Percentiles rank a stretch among this genome's conserved stretches.
Evolutionary conservation across 2,329 filamentous ascomycete species (phyloP).

Genomic region (Fusarium azukiicola): DNA sequence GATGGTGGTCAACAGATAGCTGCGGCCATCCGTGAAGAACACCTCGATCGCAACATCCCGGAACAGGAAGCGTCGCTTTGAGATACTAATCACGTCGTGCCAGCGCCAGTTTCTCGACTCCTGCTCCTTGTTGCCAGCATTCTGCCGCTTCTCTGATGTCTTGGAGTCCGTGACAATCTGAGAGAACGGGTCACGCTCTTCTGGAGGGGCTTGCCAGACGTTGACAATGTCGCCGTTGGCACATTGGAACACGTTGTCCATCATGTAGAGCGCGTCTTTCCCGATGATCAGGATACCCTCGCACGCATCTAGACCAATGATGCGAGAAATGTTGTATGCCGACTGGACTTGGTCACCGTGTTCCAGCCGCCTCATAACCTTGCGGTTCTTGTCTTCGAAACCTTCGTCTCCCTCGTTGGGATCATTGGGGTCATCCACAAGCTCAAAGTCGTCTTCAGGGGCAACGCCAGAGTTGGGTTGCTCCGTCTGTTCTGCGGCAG

Average conservation of each 20-base stretch:
- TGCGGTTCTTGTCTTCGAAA: conserved; percentile 98
- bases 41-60: conserved; percentile 98
- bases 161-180: conserved; percentile 91
- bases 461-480: conserved; percentile 51
- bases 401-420: conserved; percentile 86
- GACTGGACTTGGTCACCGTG: conserved; percentile 95
- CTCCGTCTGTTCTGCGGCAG: conserved; percentile 41
- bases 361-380: conserved; percentile 96
- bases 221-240: conserved; percentile 98
- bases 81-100: conserved; percentile 96
- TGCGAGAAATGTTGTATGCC: conserved; percentile 96
- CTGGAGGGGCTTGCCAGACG: conserved; percentile 94
- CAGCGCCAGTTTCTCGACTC: conserved; percentile 96
- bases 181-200: conserved; percentile 97
- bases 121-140: conserved; percentile 80
- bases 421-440: conserved; percentile 95
- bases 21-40: conserved; percentile 98
- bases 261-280: conserved; percentile 94
- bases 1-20: conserved; percentile 94
- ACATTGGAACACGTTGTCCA: conserved; percentile 98
- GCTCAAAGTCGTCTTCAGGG: conserved; percentile 95
- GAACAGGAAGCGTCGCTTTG: conserved; percentile 96
- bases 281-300: conserved; percentile 97
- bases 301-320: conserved; percentile 95
- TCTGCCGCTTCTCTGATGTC: conserved; percentile 80